Conservation (phyloP, 2,329 filamentous ascomycete genomes). For the Ustilaginoidea virens region DNA sequence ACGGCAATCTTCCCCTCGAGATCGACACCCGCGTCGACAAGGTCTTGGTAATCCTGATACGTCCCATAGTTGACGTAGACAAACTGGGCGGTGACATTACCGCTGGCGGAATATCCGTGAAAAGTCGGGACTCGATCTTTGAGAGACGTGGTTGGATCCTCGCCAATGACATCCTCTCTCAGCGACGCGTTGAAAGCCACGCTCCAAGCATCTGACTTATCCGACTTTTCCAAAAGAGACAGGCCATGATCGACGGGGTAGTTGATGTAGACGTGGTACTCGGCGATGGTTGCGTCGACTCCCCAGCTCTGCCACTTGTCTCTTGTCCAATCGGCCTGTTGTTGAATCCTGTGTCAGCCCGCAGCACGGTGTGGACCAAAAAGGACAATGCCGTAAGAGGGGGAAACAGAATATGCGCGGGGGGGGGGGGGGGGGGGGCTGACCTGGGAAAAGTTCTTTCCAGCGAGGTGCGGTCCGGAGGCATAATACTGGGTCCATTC, state of each 20-base stretch:
- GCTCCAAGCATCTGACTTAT: constrained; percentile 29
- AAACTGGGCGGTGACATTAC: constrained; percentile 77
- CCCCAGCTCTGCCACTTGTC: constrained; percentile 61
- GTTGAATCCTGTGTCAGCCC: constrained; percentile 2
- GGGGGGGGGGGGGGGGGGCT: no score
- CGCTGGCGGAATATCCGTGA: constrained; percentile 85
- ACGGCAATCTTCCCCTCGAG: constrained; percentile 77
- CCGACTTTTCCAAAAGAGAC: constrained; percentile 39
- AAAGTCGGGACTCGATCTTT: constrained; percentile 70
- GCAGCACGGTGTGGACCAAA: neutral
- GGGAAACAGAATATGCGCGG: no score
- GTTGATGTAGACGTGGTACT: constrained; percentile 67
- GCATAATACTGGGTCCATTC: constrained; percentile 73
- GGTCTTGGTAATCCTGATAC: constrained; percentile 70
- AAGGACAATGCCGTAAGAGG: neutral
- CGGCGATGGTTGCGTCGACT: constrained; percentile 43
- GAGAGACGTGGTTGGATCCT: constrained; percentile 65
- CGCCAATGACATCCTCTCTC: constrained; percentile 68
- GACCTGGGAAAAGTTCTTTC: constrained; percentile 60
- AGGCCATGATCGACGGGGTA: constrained; percentile 59
- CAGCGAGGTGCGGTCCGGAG: constrained; percentile 58
- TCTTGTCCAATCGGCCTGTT: constrained; percentile 55
- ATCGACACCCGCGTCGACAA: constrained; percentile 57
- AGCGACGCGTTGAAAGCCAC: constrained; percentile 67
- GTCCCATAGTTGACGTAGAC: constrained; percentile 90